Conservation (phyloP, 805 yeast genomes). For the Zygosaccharomyces bailii region DNA sequence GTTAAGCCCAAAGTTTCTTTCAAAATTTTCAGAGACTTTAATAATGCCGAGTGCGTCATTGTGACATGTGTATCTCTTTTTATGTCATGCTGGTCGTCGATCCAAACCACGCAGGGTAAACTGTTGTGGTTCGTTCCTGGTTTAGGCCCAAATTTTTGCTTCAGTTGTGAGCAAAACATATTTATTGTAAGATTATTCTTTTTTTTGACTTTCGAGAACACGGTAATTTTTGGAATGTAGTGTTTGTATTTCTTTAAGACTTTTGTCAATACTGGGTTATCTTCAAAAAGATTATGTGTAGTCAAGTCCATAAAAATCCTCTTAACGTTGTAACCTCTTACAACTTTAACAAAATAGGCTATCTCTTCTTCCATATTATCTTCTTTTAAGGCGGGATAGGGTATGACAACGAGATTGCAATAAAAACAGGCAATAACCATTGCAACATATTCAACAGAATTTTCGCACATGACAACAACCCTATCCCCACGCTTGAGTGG, state of each 20-base stretch:
- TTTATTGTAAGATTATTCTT: conserved; percentile 23
- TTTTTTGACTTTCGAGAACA: conserved; percentile 32
- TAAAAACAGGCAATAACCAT: conserved; percentile 84
- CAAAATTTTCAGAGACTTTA: conserved; percentile 80
- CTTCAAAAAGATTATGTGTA: conserved; percentile 22
- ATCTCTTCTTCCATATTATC: conserved; percentile 70
- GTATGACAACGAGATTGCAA: conserved; percentile 61
- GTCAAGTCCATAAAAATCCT: conserved; percentile 69
- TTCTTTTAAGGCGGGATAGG: conserved; percentile 70
- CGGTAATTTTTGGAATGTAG: conserved; percentile 31
- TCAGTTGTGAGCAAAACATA: conserved; percentile 21
- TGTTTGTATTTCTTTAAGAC: conserved; percentile 26
- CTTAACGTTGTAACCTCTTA: conserved; percentile 66
- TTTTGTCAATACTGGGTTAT: conserved; percentile 24
- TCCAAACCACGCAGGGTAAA: conserved; percentile 35
- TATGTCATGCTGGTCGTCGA: conserved; percentile 26
- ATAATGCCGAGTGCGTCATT: conserved; percentile 55
- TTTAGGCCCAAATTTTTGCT: conserved; percentile 21
- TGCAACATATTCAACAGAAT: conserved; percentile 80
- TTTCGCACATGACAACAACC: conserved; percentile 78
- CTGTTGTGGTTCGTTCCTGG: conserved; percentile 31
- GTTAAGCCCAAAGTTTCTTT: conserved; percentile 89
- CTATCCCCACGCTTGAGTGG: conserved; percentile 62
- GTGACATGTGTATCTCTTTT: conserved; percentile 29
- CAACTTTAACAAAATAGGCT: conserved; percentile 57